These are phyloP conservation scores for Zygosaccharomyces bisporus DNA, from an alignment of 805 yeast species.

Conservation along the genomic window DNA sequence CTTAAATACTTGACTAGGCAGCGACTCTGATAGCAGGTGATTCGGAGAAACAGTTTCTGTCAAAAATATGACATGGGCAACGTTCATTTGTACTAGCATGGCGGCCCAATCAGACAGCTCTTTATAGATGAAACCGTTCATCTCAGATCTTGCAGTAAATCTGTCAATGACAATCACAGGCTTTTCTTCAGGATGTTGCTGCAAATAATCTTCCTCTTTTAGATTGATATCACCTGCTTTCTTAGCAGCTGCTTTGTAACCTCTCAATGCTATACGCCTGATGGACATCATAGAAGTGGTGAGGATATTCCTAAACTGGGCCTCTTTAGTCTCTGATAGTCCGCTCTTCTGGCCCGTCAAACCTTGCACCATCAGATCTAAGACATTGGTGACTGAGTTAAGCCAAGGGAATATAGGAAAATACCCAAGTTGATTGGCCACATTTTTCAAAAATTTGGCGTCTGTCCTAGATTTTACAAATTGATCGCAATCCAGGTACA, in stretches of 20 bases:
- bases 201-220: constrained; percentile 77
- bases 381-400: constrained; percentile 67
- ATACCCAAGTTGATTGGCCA: constrained; percentile 81
- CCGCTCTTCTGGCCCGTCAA: constrained; percentile 94
- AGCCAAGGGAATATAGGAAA: constrained; percentile 94
- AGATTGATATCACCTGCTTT: constrained; percentile 36
- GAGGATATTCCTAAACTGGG: constrained; percentile 77
- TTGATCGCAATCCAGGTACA: constrained; percentile 75
- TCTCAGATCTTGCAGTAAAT: constrained; percentile 55
- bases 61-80: constrained; percentile 85
- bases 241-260: constrained; percentile 39
- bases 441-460: constrained; percentile 56
- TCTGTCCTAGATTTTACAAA: constrained; percentile 74
- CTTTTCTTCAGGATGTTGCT: constrained; percentile 77
- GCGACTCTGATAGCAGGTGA: constrained; percentile 60
- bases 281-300: constrained; percentile 68
- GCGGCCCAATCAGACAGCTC: constrained; percentile 89
- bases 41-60: constrained; percentile 82
- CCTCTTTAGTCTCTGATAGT: constrained; percentile 73
- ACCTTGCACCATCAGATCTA: constrained; percentile 85
- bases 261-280: constrained; percentile 54
- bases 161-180: constrained; percentile 85
- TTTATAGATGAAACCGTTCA: constrained; percentile 63
- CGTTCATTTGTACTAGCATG: constrained; percentile 63
- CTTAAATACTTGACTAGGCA: constrained; percentile 87